Evolutionary conservation across 2,329 filamentous ascomycete species (phyloP).

Genomic region (Hirsutella thompsonii): DNA sequence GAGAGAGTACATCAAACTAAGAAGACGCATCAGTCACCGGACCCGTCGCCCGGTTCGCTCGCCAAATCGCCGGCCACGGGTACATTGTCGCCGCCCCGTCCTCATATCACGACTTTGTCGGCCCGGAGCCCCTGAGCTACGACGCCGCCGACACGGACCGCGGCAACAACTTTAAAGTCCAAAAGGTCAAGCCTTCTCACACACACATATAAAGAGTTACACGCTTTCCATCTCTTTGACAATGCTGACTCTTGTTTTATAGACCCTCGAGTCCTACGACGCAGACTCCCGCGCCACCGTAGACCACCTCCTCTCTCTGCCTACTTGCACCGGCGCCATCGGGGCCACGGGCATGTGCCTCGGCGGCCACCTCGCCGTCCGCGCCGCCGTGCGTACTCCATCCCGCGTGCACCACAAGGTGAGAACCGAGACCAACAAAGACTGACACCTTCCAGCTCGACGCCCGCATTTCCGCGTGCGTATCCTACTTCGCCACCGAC

Average conservation of each 20-base stretch:
- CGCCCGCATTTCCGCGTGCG: conserved; percentile 58
- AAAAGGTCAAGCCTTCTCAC: conserved; percentile 42
- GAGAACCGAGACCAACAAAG: neutral
- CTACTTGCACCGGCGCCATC: conserved; percentile 70
- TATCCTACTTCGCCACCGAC: conserved; percentile 89
- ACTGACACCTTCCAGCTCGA: conserved; percentile 40
- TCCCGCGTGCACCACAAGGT: neutral
- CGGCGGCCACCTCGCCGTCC: conserved; percentile 71
- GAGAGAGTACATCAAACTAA: too few species aligned
- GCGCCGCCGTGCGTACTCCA: conserved; percentile 34
- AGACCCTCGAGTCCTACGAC: conserved; percentile 79
- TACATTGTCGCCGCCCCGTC: conserved; percentile 88
- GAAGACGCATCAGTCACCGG: conserved; percentile 56
- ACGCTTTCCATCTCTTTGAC: too few species aligned
- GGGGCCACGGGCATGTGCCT: conserved; percentile 85
- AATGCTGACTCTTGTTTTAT: too few species aligned
- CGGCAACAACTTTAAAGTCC: conserved; percentile 77
- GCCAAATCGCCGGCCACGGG: conserved; percentile 83
- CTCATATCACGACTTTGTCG: conserved; percentile 87
- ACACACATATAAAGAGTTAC: too few species aligned
- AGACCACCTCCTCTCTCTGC: conserved; percentile 55
- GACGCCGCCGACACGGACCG: conserved; percentile 77
- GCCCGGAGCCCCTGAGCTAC: conserved; percentile 72
- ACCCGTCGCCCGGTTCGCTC: conserved; percentile 76
- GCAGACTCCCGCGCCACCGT: conserved; percentile 59